These are phyloP conservation scores for Fusarium mexicanum DNA, from an alignment of 2,329 filamentous ascomycete genomes.

Conservation along the genomic window DNA sequence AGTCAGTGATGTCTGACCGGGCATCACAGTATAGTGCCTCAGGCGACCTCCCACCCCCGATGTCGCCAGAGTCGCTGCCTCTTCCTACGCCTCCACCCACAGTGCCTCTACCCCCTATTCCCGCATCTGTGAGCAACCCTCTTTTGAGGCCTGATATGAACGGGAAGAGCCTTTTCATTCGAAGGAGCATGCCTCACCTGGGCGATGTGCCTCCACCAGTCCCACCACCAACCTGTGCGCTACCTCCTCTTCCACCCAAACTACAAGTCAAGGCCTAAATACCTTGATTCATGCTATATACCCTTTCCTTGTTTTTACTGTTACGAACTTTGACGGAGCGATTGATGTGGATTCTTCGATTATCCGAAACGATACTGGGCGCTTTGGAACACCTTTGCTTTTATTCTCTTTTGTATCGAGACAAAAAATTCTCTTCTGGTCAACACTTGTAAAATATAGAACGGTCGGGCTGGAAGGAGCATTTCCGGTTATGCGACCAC, in stretches of 20 bases:
- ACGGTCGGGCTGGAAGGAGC: constrained; percentile 14
- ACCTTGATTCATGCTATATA: neutral
- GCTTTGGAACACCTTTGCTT: constrained; percentile 21
- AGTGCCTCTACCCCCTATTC: constrained; percentile 47
- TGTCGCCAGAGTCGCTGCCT: constrained; percentile 38
- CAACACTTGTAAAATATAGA: constrained; percentile 34
- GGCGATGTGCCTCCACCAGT: constrained; percentile 61
- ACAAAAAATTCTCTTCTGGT: constrained; percentile 1
- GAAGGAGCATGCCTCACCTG: constrained; percentile 63
- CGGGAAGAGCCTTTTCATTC: constrained; percentile 44
- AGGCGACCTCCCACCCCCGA: constrained; percentile 39
- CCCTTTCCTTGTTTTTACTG: constrained; percentile 17
- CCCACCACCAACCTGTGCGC: constrained; percentile 64
- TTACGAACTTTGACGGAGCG: constrained; percentile 33
- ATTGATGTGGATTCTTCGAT: constrained; percentile 28
- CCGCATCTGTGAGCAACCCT: constrained; percentile 38
- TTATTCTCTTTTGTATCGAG: constrained; percentile 12
- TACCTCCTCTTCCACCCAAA: constrained; percentile 61
- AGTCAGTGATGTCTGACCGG: constrained; percentile 42
- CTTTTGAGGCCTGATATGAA: constrained; percentile 34
- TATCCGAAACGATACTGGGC: constrained; percentile 19
- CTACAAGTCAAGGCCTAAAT: constrained; percentile 31
- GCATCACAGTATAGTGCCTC: constrained; percentile 37
- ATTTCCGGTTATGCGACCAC: constrained; percentile 33
- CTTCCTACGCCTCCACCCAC: constrained; percentile 44